Conservation (phyloP, 768 basidiomycete genomes). For the Tricholoma furcatifolium region DNA sequence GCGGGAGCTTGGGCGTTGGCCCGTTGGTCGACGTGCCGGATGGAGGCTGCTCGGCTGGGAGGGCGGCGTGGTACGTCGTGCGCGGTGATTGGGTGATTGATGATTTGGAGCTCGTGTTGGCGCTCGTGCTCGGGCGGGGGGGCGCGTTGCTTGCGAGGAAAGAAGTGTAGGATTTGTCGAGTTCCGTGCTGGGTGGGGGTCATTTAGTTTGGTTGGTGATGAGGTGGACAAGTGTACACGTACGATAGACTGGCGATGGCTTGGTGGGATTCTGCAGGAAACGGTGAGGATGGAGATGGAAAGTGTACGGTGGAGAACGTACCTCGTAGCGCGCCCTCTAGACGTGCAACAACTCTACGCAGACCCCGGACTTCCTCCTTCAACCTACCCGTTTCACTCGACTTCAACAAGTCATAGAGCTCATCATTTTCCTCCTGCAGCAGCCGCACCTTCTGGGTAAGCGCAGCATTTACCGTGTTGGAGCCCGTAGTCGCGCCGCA, state of each 20-base stretch:
- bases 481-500: constrained; percentile 31
- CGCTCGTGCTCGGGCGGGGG: constrained; percentile 36
- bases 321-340: constrained; percentile 82
- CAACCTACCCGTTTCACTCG: constrained; percentile 74
- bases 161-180: constrained; percentile 75
- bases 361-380: constrained; percentile 80
- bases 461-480: constrained; percentile 66
- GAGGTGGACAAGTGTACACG: constrained; percentile 30
- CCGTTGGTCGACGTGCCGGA: constrained; percentile 23
- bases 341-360: constrained; percentile 60
- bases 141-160: constrained; percentile 38
- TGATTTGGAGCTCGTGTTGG: constrained; percentile 33
- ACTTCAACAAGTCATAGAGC: constrained; percentile 71
- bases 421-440: constrained; percentile 90
- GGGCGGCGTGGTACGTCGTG: constrained; percentile 37
- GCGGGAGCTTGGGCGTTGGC: constrained; percentile 51
- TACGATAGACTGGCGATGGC: constrained; percentile 72
- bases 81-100: constrained; percentile 48
- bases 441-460: constrained; percentile 68
- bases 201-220: constrained; percentile 14
- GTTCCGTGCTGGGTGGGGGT: constrained; percentile 56
- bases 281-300: background rate
- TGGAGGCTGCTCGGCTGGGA: constrained; percentile 16
- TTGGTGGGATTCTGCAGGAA: constrained; percentile 72
- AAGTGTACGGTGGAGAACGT: background rate